phyloP scores from a whole-genome alignment of 202 grass and related monocot genomes.

The Dendrocalamus latiflorus region DNA sequence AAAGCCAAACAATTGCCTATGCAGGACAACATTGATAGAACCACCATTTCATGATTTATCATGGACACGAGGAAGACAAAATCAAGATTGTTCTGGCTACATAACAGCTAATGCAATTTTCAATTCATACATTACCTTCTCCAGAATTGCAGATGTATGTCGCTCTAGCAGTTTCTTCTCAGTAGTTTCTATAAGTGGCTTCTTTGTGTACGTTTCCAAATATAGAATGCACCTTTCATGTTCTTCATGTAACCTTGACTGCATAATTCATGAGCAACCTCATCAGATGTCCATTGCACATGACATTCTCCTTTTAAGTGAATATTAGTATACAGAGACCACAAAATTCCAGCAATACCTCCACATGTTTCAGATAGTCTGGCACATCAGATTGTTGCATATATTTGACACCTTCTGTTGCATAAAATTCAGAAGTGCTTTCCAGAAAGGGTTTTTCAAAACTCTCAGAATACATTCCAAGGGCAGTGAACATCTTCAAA shows the following conservation, averaged over 20 bases:
- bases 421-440: slow-evolving; percentile 90
- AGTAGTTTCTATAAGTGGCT: slow-evolving; percentile 70
- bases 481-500: slow-evolving; percentile 94
- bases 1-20: background rate
- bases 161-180: slow-evolving; percentile 82
- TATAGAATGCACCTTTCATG: slow-evolving; percentile 95
- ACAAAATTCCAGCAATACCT: slow-evolving; percentile 38
- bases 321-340: background rate
- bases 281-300: background rate
- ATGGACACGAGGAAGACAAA: no score
- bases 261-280: slow-evolving; percentile 28
- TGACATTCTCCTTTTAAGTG: background rate
- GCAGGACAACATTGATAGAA: background rate
- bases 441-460: slow-evolving; percentile 94
- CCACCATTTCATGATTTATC: no score
- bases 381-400: slow-evolving; percentile 95
- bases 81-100: background rate
- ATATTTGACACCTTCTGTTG: slow-evolving; percentile 93
- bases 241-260: slow-evolving; percentile 98
- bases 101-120: background rate
- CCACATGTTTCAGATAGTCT: slow-evolving; percentile 92
- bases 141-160: slow-evolving; percentile 90
- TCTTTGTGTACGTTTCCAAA: slow-evolving; percentile 81
- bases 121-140: slow-evolving; percentile 80
- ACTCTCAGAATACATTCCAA: slow-evolving; percentile 86